Base-by-base conservation (phyloP, 2,329 filamentous ascomycete genomes). In the Lecanicillium sp. region DNA sequence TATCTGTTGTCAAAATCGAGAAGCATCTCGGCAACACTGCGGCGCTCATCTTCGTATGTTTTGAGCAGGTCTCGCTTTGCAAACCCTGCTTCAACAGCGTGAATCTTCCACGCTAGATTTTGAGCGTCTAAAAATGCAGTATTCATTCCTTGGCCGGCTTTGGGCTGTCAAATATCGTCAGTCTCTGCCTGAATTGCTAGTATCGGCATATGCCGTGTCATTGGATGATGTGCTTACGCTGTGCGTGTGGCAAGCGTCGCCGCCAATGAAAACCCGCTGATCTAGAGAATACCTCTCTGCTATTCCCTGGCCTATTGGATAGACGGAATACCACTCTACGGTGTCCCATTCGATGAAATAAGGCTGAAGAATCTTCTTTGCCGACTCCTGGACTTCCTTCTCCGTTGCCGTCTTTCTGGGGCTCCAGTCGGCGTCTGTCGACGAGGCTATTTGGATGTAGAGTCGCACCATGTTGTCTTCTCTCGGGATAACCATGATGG, bases 51-150 rank as follows among this genome's bases (percentile, higher is more conserved):
- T 63, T 95, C 86, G 58, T 95, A 96, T 0, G 89, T 92, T 45
- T 80, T 75, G 36, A 96, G 73, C 14, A 92, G 70, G 3, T 76
- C 75, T 44, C 85, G 81, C 20, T 79, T 65, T 1, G 87, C 85
- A 48, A 94, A 85, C 11, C 87, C 87, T 18, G 73, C 71, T 56
- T 95, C 88, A 9, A 95, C 90, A 27, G 85, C 80, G 56, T 95
- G 89, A 37, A 95, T 85, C 67, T 96, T 96, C 89, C 89, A 96
- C 7, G 89, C 89, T 29, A 96, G 70, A 59, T 95, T 96, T 43
- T 87, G 76, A 1, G 87, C 87, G 49, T 90, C 83, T 37, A 84
- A 67, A 62, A 87, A 86, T 4, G 81, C 82, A 1, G 83, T 83
- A 52, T 87, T 87, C 83, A 87, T 87, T 20, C 83, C 83, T 58